A percentile compares a stretch with the other conserved stretches of the same genome.
Conservation (phyloP, 2,329 filamentous ascomycete species). For the Penicillium olsonii region DNA sequence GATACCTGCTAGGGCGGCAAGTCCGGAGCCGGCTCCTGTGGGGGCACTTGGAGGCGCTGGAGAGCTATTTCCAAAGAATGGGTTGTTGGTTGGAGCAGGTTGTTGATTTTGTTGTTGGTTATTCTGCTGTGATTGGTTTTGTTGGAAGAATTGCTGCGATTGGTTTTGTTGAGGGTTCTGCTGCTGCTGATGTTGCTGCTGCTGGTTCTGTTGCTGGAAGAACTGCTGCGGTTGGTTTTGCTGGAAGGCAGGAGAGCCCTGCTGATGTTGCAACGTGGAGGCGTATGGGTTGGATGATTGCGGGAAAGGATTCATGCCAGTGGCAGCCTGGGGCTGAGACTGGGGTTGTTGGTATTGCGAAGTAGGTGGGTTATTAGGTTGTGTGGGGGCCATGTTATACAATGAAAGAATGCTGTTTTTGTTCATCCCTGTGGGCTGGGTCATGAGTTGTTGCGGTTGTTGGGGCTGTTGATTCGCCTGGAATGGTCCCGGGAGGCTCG, state of each 20-base stretch:
- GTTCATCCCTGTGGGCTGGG: slow-evolving; percentile 47
- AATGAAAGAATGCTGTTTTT: slow-evolving; percentile 50
- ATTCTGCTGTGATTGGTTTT: background rate
- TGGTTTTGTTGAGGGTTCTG: background rate
- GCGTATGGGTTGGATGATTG: slow-evolving; percentile 21
- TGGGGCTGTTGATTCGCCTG: slow-evolving; percentile 21
- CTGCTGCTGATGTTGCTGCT: slow-evolving; percentile 20
- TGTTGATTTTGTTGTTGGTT: background rate
- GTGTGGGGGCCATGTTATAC: slow-evolving; percentile 46
- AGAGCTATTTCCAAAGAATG: slow-evolving; percentile 19
- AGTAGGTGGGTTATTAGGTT: slow-evolving; percentile 28
- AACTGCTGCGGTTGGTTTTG: slow-evolving; percentile 18
- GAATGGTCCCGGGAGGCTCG: slow-evolving; percentile 28
- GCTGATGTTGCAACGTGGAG: slow-evolving; percentile 27
- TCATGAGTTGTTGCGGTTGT: slow-evolving; percentile 33
- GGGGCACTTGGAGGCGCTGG: background rate
- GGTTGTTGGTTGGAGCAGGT: slow-evolving; percentile 26
- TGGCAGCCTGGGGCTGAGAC: slow-evolving; percentile 18
- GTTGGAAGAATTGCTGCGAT: slow-evolving; percentile 19
- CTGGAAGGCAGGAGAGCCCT: slow-evolving; percentile 8
- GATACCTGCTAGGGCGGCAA: slow-evolving; percentile 27
- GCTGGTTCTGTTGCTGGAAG: slow-evolving; percentile 18
- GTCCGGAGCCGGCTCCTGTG: slow-evolving; percentile 17
- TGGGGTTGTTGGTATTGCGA: slow-evolving; percentile 19
- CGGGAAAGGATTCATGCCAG: slow-evolving; percentile 23